Percentiles rank a stretch among this genome's conserved stretches.
Evolutionary conservation across 2,329 filamentous ascomycete species (phyloP).

Genomic region (Ceratocystis eucalypticola): DNA sequence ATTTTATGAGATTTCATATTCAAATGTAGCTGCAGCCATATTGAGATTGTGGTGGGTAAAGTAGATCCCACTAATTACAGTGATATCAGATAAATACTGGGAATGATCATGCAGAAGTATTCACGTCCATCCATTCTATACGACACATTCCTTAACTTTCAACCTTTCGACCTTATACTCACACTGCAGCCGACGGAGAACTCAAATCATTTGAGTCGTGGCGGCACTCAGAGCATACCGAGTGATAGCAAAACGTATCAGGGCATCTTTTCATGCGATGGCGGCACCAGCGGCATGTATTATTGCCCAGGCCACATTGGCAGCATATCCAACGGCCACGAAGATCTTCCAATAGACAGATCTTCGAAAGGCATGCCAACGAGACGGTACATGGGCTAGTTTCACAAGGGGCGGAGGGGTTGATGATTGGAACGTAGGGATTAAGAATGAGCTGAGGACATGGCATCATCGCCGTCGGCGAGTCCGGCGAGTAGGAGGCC

Average conservation of each 20-base stretch:
- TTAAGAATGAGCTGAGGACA: constrained; percentile 24
- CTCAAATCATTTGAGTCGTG: constrained; percentile 23
- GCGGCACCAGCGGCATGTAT: constrained; percentile 33
- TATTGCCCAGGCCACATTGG: constrained; percentile 34
- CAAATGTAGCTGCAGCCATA: background rate
- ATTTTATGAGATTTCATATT: background rate
- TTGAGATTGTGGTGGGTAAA: background rate
- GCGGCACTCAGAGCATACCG: constrained; percentile 34
- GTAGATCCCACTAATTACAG: background rate
- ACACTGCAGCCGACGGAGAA: background rate
- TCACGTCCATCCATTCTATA: background rate
- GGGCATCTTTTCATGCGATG: constrained; percentile 34
- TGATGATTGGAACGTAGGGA: constrained; percentile 15
- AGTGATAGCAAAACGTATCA: constrained; percentile 40
- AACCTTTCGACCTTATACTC: background rate
- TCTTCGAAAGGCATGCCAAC: constrained; percentile 35
- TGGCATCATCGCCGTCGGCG: constrained; percentile 21
- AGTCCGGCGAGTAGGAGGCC: constrained; percentile 18
- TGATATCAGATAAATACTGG: background rate
- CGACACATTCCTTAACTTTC: background rate
- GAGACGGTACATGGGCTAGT: constrained; percentile 34
- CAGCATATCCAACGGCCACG: constrained; percentile 39
- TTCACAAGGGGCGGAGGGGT: constrained; percentile 30
- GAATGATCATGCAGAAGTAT: background rate
- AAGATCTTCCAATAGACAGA: constrained; percentile 37